Evolutionary conservation across 306 rosid species (phyloP).

Genomic region (Nissolia schottii): DNA sequence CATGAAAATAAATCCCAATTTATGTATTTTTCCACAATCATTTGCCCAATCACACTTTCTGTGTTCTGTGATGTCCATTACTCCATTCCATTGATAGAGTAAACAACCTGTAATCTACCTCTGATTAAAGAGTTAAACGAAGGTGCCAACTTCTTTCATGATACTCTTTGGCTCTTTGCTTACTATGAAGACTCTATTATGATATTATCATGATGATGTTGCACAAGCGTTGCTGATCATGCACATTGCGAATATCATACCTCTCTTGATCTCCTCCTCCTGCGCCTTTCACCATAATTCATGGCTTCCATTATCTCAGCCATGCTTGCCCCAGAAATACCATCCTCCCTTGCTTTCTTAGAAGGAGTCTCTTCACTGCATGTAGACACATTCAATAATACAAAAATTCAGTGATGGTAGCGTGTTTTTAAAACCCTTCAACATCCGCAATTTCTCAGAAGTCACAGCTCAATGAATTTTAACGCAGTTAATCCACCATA

Average conservation of each 20-base stretch:
- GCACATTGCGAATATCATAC: constrained; percentile 21
- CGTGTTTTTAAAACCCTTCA: neutral
- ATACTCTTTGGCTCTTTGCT: neutral
- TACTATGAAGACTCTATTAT: too few species aligned
- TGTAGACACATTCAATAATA: constrained; percentile 8
- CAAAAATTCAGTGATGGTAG: neutral
- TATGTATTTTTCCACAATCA: neutral
- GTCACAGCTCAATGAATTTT: neutral
- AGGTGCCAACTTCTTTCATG: neutral
- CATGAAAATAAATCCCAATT: neutral
- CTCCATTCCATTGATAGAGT: constrained; percentile 3
- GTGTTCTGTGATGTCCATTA: neutral
- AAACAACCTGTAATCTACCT: neutral
- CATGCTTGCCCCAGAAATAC: constrained; percentile 45
- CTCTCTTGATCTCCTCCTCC: constrained; percentile 66
- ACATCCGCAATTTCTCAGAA: neutral
- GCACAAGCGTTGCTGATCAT: neutral
- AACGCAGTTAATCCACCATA: neutral
- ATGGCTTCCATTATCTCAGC: constrained; percentile 72
- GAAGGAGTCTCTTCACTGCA: constrained; percentile 39
- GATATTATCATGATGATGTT: neutral
- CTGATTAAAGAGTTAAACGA: neutral
- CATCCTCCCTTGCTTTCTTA: constrained; percentile 66
- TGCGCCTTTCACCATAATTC: constrained; percentile 53
- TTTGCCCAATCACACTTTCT: neutral